Evolutionary conservation across 179 eudicot genomes (phyloP), one percentile per base, ranked within the genome.

Genomic region (Spinacia oleracea): DNA sequence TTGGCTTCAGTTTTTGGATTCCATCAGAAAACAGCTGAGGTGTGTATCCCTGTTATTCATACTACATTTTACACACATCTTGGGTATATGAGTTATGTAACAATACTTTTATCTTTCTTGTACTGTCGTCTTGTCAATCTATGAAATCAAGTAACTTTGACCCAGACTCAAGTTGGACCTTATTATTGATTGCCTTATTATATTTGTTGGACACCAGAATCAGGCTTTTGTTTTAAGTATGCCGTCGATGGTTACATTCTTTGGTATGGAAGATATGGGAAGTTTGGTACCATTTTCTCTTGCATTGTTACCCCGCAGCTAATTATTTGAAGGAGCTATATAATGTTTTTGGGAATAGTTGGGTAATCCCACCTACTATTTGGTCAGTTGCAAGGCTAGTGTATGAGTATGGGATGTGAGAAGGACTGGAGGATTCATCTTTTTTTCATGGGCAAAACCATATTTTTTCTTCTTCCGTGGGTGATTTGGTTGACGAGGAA

Each of bases 1-100:
- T 73, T 87, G 66, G 83, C 83, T 74, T 77, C 81, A 73, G 79
- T 77, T 23, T 76, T 82, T 48, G 87, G 91, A 80, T 76, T 87
- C 59, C 43, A 43, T 42, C 84, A 79, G 77, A 80, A 82, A 75
- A 40, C 73, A 45, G 66, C 73, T 65, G 77, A 74, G 84, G 86
- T 83, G 73, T 46, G n/a, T n/a, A n/a, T 68, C 75, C 79, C 75
- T 70, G 80, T 72, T 59, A 55, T 81, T 60, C 53, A 64, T 73
- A 23, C 31, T 68, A 25, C 32, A n/a, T 46, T 45, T 60, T 16
- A 67, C 48, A 58, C 51, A 42, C 6, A n/a, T 43, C 18, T 46
- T 66, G 56, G 31, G 48, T 9, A 0, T 56, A 8, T 21, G 21
- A 20, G n/a, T 56, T 71, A 31, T 21, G 27, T 65, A 11, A n/a